phyloP scores from a whole-genome alignment of 2,329 filamentous ascomycete genomes.

The Fusarium marasasianum region DNA sequence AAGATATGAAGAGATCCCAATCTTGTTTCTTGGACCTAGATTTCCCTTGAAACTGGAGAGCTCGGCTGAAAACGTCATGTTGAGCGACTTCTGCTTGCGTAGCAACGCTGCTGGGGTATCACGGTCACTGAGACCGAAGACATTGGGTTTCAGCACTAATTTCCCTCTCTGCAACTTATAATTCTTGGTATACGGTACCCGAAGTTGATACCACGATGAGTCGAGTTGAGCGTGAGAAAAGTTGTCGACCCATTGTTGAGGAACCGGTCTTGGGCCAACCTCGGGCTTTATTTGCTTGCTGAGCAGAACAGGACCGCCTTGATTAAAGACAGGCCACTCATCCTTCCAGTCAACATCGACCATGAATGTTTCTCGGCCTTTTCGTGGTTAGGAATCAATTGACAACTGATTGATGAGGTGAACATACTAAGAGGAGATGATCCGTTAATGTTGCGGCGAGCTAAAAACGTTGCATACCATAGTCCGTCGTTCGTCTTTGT shows the following conservation, averaged over 20 bases:
- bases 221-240: neutral
- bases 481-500: neutral
- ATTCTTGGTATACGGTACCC: neutral
- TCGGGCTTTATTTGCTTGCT: neutral
- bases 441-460: neutral
- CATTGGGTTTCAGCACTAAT: neutral
- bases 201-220: neutral
- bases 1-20: neutral
- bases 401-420: no score
- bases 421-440: neutral
- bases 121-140: neutral
- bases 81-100: neutral
- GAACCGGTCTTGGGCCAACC: neutral
- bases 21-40: neutral
- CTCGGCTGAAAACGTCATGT: neutral
- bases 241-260: neutral
- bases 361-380: neutral
- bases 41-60: neutral
- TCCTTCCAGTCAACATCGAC: neutral
- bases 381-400: fast-evolving
- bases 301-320: neutral
- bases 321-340: neutral
- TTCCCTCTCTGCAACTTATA: neutral
- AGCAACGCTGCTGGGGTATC: neutral
- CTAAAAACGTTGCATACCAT: neutral